These are phyloP conservation scores for Arthrocladium fulminans DNA, from an alignment of 2,329 filamentous ascomycete species.

Conservation along the genomic window DNA sequence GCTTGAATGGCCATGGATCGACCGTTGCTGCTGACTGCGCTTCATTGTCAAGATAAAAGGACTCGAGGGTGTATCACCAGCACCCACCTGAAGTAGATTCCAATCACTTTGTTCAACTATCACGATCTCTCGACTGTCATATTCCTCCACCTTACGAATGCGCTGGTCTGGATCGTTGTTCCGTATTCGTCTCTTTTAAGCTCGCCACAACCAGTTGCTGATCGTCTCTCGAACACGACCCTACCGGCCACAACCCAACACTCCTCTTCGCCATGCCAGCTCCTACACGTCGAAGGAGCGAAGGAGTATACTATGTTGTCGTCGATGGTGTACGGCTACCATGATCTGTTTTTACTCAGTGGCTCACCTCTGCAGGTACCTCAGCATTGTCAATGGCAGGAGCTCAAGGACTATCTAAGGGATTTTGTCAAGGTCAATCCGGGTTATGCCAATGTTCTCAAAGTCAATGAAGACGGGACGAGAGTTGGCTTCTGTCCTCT, in stretches of 20 bases:
- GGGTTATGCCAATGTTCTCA: constrained; percentile 5
- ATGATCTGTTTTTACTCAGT: background rate
- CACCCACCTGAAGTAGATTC: no score
- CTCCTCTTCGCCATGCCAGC: constrained; percentile 6
- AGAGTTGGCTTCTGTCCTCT: constrained; percentile 7
- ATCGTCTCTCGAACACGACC: background rate
- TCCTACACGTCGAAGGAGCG: constrained; percentile 12
- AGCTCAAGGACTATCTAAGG: constrained; percentile 22
- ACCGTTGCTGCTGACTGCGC: no score
- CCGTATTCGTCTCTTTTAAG: background rate
- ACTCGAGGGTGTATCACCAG: no score
- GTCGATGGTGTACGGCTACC: constrained; percentile 17
- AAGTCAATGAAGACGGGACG: constrained; percentile 5
- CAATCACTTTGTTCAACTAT: no score
- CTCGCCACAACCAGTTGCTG: background rate
- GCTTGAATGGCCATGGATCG: no score
- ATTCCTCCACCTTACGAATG: background rate
- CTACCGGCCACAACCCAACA: background rate
- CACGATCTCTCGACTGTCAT: no score
- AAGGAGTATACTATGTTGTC: constrained; percentile 20
- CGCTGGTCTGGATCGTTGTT: background rate
- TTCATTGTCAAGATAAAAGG: no score
- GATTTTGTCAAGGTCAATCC: constrained; percentile 3
- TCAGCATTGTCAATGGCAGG: constrained; percentile 22
- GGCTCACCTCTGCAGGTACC: constrained; percentile 14